Percentiles rank a stretch among this genome's conserved stretches.
phyloP scores from a whole-genome alignment of 176 grass and related monocot genomes.

The Lolium multiflorum region DNA sequence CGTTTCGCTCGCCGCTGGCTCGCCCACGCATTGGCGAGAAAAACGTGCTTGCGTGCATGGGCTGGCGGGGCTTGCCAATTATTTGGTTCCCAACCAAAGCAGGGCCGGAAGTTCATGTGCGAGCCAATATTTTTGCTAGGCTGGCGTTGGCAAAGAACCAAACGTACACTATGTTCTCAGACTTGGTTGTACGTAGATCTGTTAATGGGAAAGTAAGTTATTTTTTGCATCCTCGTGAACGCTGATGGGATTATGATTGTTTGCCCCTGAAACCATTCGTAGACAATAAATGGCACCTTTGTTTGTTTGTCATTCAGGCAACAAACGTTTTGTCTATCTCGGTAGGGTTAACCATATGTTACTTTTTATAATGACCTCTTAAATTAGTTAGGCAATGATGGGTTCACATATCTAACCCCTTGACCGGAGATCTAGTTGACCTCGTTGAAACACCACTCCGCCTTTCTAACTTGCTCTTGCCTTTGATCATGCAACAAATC shows the following conservation, averaged over 20 bases:
- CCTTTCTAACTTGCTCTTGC: not conserved
- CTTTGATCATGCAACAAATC: not conserved
- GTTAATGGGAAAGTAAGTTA: not conserved
- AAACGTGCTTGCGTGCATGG: no score
- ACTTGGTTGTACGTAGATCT: not conserved
- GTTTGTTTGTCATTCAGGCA: not conserved
- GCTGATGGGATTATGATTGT: not conserved
- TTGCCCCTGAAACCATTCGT: conserved; percentile 13
- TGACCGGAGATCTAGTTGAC: not conserved
- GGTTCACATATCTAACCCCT: no score
- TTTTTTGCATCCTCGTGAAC: not conserved
- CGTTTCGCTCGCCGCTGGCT: no score
- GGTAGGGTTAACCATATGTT: not conserved
- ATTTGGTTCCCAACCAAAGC: no score
- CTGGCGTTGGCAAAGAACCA: no score
- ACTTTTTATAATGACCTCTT: not conserved
- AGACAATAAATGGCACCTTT: not conserved
- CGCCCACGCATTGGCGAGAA: no score
- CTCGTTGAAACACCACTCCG: not conserved
- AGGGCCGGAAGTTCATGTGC: no score
- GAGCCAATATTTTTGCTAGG: no score
- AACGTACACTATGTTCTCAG: not conserved
- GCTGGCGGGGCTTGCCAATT: no score
- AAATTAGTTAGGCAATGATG: not conserved
- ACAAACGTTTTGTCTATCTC: not conserved